Percentiles rank a stretch among this genome's conserved stretches.
Evolutionary conservation across 129 eudicot species (phyloP).

Genomic region (Rutidosis leptorrhynchoides): DNA sequence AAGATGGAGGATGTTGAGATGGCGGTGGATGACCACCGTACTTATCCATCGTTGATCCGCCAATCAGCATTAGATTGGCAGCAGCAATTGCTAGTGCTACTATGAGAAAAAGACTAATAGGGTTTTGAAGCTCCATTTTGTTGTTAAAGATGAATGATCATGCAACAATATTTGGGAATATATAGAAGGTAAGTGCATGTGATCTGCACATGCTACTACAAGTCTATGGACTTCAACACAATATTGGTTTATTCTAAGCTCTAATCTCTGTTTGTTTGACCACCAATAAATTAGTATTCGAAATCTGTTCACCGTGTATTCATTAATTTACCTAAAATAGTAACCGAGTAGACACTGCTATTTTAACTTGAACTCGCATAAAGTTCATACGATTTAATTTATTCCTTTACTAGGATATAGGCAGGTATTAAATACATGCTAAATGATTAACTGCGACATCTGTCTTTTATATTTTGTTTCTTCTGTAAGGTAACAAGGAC

Average conservation of each 20-base stretch:
- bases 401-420: too few species aligned
- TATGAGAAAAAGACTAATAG: conserved; percentile 4
- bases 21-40: conserved; percentile 20
- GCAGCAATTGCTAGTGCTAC: conserved; percentile 9
- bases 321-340: too few species aligned
- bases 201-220: conserved; percentile 5
- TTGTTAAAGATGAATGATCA: neutral
- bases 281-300: neutral
- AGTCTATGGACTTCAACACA: neutral
- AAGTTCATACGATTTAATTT: too few species aligned
- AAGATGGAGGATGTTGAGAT: neutral
- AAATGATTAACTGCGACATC: too few species aligned
- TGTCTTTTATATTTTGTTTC: too few species aligned
- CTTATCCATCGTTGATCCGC: neutral
- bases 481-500: too few species aligned
- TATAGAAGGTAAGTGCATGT: conserved; percentile 11
- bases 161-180: neutral
- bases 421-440: too few species aligned
- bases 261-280: neutral
- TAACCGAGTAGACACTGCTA: too few species aligned
- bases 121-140: conserved; percentile 16
- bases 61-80: neutral
- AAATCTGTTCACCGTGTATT: neutral
- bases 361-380: too few species aligned
- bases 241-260: neutral